phyloP scores from a whole-genome alignment of 768 basidiomycete genomes.

The Tricholoma flavovirens region DNA sequence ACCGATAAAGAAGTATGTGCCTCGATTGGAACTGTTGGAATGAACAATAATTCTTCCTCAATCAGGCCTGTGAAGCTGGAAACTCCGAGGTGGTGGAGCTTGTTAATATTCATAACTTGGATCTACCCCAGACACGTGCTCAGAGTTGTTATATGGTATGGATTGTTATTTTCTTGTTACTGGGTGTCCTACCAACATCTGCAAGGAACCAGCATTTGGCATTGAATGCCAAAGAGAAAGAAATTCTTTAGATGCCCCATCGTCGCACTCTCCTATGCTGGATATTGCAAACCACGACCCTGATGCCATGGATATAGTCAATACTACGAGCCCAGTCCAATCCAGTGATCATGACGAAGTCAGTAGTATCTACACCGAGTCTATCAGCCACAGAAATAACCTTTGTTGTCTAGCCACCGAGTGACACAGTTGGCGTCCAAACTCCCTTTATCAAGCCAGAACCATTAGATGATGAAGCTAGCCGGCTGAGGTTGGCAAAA shows the following conservation, averaged over 20 bases:
- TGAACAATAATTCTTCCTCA: neutral
- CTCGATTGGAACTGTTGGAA: neutral
- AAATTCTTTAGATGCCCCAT: neutral
- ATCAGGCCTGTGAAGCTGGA: too few species aligned
- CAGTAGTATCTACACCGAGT: neutral
- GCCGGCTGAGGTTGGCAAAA: neutral
- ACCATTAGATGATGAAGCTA: neutral
- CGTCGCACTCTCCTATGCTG: too few species aligned
- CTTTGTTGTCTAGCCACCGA: neutral
- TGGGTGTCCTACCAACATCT: neutral
- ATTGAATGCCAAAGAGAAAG: neutral
- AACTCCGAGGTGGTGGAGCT: neutral
- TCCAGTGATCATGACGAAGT: neutral
- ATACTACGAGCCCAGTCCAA: too few species aligned
- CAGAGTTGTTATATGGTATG: neutral
- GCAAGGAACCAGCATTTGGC: neutral
- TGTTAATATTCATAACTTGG: neutral
- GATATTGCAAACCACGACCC: too few species aligned
- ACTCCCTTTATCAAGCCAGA: neutral
- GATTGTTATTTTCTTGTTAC: neutral
- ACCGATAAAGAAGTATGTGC: neutral
- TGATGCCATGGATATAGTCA: too few species aligned
- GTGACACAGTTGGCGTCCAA: neutral
- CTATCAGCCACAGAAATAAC: neutral
- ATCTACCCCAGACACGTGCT: neutral